A percentile compares a stretch with the other conserved stretches of the same genome.
Conservation (phyloP, 495 filamentous ascomycete genomes). For the Chaetomidium leptoderma region DNA sequence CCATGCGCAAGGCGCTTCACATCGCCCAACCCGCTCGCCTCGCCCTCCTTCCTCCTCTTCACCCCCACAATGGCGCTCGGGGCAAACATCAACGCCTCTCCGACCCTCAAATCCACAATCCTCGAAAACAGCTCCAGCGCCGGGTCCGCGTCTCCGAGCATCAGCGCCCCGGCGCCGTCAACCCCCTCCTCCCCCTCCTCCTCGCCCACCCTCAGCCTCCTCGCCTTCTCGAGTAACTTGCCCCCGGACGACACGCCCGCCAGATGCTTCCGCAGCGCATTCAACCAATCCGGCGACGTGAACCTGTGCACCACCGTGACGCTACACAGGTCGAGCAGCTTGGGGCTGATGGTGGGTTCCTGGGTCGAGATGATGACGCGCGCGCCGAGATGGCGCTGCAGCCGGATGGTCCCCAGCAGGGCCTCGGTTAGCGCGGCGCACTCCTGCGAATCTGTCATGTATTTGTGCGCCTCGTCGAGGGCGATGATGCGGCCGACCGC, state of each 20-base stretch:
- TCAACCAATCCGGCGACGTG: conserved; percentile 65
- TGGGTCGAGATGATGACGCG: conserved; percentile 72
- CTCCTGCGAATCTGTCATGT: conserved; percentile 39
- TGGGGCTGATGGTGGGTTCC: conserved; percentile 69
- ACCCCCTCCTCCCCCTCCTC: conserved; percentile 7
- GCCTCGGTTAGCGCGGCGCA: conserved; percentile 58
- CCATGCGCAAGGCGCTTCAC: conserved; percentile 42
- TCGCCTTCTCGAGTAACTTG: conserved; percentile 22
- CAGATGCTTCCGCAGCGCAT: conserved; percentile 57
- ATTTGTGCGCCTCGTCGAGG: conserved; percentile 42
- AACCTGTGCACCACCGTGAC: conserved; percentile 73
- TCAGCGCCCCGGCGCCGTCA: conserved; percentile 6
- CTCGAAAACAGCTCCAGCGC: conserved; percentile 45
- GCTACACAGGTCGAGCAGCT: conserved; percentile 66
- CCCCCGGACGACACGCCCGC: conserved; percentile 42
- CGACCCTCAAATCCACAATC: conserved; percentile 57
- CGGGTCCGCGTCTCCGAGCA: conserved; percentile 25
- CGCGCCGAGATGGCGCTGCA: conserved; percentile 64
- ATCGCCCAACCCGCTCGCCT: conserved; percentile 4
- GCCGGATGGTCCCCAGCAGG: conserved; percentile 60
- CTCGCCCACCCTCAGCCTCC: neutral
- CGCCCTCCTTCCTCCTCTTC: conserved; percentile 18
- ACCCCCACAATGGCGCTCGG: conserved; percentile 54
- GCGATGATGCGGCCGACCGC: conserved; percentile 40
- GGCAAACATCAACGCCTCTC: conserved; percentile 64